phyloP scores from a whole-genome alignment of 345 rosid genomes.

The Populus davidiana region DNA sequence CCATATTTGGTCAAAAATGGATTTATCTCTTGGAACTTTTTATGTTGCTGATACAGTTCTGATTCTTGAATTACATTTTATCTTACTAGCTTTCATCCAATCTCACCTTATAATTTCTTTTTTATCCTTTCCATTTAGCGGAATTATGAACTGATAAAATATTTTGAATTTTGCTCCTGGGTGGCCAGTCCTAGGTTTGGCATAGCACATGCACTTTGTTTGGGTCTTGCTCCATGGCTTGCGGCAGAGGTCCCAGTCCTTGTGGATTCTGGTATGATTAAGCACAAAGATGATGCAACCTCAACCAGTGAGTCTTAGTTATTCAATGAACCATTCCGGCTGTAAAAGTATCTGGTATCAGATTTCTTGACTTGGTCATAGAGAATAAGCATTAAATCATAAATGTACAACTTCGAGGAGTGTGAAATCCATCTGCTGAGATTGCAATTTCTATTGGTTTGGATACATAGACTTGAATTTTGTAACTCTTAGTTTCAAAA shows the following conservation, averaged over 20 bases:
- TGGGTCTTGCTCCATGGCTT: conserved; percentile 99
- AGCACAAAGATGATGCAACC: conserved; percentile 89
- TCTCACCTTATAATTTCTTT: not conserved
- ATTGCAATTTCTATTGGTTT: not conserved
- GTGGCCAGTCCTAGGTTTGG: conserved; percentile 85
- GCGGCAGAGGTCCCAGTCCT: conserved; percentile 97
- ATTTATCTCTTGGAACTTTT: not conserved
- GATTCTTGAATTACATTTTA: not conserved
- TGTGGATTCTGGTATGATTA: conserved; percentile 92
- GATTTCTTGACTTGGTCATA: no score
- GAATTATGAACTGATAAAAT: not conserved
- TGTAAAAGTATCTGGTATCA: conserved; percentile 10
- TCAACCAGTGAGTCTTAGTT: conserved; percentile 53
- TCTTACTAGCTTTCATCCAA: not conserved
- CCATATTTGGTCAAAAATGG: not conserved
- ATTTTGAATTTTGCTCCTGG: not conserved
- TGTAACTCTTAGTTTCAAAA: not conserved
- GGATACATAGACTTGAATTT: not conserved
- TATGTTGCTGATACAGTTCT: not conserved
- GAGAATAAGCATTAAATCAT: no score
- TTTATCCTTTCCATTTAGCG: not conserved
- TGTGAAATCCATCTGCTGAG: not conserved
- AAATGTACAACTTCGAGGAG: not conserved
- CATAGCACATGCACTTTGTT: conserved; percentile 92
- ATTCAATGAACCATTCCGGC: not conserved